Percentiles rank a stretch among this genome's conserved stretches.
Evolutionary conservation across 2,329 filamentous ascomycete genomes (phyloP).

Genomic region (Scedosporium dehoogii): DNA sequence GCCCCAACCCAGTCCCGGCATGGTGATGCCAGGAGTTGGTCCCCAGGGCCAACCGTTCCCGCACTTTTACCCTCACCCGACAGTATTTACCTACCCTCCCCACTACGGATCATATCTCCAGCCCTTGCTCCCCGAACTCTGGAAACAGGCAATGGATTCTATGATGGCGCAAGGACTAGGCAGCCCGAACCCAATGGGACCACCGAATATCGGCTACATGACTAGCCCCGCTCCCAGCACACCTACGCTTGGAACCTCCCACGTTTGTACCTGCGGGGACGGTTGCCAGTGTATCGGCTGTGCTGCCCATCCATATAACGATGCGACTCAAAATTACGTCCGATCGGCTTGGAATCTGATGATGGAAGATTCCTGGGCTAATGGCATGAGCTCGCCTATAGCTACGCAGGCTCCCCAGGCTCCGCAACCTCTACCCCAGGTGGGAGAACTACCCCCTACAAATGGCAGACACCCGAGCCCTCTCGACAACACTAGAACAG

Average conservation of each 20-base stretch:
- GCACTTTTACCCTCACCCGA: constrained; percentile 1
- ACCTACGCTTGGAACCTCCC: constrained; percentile 19
- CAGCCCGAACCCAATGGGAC: neutral
- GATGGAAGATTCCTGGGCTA: constrained; percentile 20
- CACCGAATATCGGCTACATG: constrained; percentile 3
- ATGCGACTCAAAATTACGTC: constrained; percentile 46
- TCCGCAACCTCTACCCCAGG: neutral
- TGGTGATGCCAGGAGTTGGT: neutral
- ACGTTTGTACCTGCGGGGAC: constrained; percentile 53
- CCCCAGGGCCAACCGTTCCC: neutral
- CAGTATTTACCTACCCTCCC: constrained; percentile 38
- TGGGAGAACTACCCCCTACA: neutral
- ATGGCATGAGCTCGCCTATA: constrained; percentile 5
- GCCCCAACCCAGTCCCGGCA: neutral
- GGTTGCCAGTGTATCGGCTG: constrained; percentile 60
- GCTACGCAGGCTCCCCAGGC: neutral
- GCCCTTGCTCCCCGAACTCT: constrained; percentile 43
- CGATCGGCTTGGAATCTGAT: constrained; percentile 36
- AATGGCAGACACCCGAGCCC: neutral
- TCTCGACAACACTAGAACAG: neutral
- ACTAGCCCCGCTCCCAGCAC: neutral
- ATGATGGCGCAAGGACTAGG: constrained; percentile 13
- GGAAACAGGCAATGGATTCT: constrained; percentile 35
- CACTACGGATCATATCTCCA: constrained; percentile 45
- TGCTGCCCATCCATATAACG: constrained; percentile 57